Evolutionary conservation across 192 early-diverging fungal genomes (phyloP).

Genomic region (Rhizophlyctis rosea): DNA sequence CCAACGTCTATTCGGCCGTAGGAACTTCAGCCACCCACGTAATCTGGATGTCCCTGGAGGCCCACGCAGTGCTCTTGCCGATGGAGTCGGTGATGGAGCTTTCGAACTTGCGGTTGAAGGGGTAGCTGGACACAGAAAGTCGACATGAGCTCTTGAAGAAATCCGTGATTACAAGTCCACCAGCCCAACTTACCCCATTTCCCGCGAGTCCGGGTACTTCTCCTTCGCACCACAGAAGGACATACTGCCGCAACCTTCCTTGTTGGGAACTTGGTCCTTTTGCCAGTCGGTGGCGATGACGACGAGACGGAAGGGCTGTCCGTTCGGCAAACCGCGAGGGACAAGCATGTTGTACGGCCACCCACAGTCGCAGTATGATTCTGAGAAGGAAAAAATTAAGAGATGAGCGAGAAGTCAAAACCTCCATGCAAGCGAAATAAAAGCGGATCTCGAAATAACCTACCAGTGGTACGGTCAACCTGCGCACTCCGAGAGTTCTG

Average conservation of each 20-base stretch:
- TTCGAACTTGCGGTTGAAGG: slow-evolving; percentile 20
- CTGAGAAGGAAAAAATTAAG: not conserved
- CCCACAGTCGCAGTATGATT: slow-evolving; percentile 21
- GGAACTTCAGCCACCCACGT: not conserved
- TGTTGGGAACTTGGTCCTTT: slow-evolving; percentile 12
- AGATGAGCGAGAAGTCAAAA: not conserved
- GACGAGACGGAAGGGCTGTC: slow-evolving; percentile 3
- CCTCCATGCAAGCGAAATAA: too few relatives aligned
- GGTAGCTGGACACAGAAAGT: slow-evolving; percentile 6
- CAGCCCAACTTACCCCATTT: slow-evolving; percentile 8
- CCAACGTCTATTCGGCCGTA: too few relatives aligned
- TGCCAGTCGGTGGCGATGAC: slow-evolving; percentile 12
- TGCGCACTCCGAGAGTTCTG: not conserved
- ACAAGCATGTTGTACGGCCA: slow-evolving; percentile 20
- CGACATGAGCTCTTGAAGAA: not conserved
- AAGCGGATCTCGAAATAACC: too few relatives aligned
- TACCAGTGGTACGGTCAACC: too few relatives aligned
- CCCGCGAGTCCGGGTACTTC: slow-evolving; percentile 12
- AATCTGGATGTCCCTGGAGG: not conserved
- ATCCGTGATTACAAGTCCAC: too few relatives aligned
- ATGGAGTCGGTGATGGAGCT: not conserved
- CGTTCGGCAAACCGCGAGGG: slow-evolving; percentile 7
- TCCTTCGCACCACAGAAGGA: slow-evolving; percentile 25
- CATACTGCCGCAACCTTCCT: slow-evolving; percentile 10
- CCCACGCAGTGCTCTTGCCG: not conserved